Conservation (phyloP, 257 asterid genomes). For the Catharanthus roseus region DNA sequence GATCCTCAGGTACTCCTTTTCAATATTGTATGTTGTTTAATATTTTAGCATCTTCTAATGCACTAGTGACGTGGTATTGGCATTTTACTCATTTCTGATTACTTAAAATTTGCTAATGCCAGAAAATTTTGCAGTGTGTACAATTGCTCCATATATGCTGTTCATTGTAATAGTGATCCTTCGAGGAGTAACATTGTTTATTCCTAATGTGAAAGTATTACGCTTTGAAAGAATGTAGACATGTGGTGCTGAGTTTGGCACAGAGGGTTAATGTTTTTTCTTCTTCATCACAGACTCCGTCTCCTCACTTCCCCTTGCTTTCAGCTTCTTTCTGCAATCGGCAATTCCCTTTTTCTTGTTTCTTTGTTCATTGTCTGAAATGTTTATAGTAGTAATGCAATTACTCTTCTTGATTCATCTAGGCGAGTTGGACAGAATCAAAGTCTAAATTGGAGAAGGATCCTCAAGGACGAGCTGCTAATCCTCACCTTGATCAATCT, state of each 20-base stretch:
- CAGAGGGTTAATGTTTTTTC: background rate
- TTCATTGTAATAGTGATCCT: background rate
- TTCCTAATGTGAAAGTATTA: background rate
- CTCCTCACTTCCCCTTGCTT: background rate
- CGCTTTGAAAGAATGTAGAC: background rate
- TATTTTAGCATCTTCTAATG: background rate
- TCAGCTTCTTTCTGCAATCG: background rate
- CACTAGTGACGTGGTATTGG: background rate
- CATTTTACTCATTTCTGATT: background rate
- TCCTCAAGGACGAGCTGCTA: conserved; percentile 89
- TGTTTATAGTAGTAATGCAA: background rate
- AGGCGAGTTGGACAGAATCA: conserved; percentile 97
- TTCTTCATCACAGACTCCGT: background rate
- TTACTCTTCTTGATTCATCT: conserved; percentile 17
- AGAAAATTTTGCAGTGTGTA: background rate
- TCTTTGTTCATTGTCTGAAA: background rate
- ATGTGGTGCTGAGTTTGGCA: background rate
- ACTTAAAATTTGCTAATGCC: background rate
- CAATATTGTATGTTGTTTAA: background rate
- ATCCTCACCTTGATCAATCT: conserved; percentile 77
- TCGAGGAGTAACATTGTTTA: background rate
- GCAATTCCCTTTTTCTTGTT: background rate
- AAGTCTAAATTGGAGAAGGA: conserved; percentile 92
- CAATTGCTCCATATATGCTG: background rate
- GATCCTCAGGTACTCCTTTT: conserved; percentile 74